Conservation (phyloP, 2,329 filamentous ascomycete genomes). For the Zymoseptoria tritici region DNA sequence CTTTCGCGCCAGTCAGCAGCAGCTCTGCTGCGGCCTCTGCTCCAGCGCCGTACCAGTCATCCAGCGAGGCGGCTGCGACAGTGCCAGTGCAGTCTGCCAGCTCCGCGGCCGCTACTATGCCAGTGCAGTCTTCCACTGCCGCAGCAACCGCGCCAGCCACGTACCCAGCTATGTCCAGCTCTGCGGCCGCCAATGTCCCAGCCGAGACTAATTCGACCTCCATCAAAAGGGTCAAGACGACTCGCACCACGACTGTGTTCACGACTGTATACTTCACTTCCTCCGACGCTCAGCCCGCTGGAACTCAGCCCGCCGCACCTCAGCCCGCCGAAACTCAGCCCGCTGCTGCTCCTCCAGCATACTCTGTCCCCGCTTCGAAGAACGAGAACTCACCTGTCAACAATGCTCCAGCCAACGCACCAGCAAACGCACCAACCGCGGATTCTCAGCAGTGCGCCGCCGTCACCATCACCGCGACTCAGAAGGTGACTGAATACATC, state of each 20-base stretch:
- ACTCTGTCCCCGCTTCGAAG: not conserved
- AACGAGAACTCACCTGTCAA: not conserved
- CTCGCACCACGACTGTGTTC: constrained; percentile 14
- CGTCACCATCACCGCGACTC: constrained; percentile 35
- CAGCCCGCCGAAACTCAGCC: not conserved
- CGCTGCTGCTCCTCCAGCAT: too few species aligned
- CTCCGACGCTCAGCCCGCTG: not conserved
- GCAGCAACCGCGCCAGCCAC: not conserved
- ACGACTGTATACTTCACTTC: constrained; percentile 10
- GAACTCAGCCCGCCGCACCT: not conserved
- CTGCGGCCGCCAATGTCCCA: constrained; percentile 7
- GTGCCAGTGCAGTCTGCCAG: not conserved
- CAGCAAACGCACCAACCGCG: constrained; percentile 4
- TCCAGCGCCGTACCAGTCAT: not conserved
- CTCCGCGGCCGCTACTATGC: not conserved
- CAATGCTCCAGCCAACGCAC: constrained; percentile 22
- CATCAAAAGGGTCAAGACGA: constrained; percentile 5
- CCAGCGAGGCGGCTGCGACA: not conserved
- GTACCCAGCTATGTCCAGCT: not conserved
- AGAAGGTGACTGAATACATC: constrained; percentile 35
- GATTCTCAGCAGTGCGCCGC: constrained; percentile 23
- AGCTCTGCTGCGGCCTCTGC: not conserved
- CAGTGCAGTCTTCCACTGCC: not conserved
- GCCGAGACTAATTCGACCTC: not conserved
- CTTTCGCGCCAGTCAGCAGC: not conserved